Conservation (phyloP, 306 rosid genomes). For the Mimosa pudica region DNA sequence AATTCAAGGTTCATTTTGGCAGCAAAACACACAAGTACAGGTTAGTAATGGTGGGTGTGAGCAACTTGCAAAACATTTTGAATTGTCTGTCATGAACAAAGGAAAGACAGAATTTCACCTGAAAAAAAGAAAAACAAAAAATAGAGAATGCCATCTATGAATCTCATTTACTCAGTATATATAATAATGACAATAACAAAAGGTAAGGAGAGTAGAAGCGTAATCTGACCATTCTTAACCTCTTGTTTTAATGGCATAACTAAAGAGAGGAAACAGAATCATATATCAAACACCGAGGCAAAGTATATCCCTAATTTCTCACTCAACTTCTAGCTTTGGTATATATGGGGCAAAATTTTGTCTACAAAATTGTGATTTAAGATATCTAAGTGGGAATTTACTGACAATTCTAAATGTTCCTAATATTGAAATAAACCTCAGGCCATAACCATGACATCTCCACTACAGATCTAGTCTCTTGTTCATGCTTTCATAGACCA, state of each 20-base stretch:
- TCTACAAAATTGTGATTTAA: slow-evolving; percentile 63
- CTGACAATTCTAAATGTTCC: slow-evolving; percentile 36
- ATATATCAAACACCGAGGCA: slow-evolving; percentile 29
- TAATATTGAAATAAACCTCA: slow-evolving; percentile 41
- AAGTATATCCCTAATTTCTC: slow-evolving; percentile 42
- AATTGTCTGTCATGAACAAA: not conserved
- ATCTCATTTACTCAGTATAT: not conserved
- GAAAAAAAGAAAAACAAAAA: not conserved
- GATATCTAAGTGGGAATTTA: slow-evolving; percentile 44
- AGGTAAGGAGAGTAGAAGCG: not conserved
- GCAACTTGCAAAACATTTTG: not conserved
- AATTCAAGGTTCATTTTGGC: not conserved
- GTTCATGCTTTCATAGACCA: slow-evolving; percentile 59
- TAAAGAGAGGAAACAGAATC: not conserved
- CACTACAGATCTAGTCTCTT: slow-evolving; percentile 50
- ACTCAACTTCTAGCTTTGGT: slow-evolving; percentile 50
- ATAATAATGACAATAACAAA: not conserved
- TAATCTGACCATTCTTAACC: not conserved
- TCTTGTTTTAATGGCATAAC: not conserved
- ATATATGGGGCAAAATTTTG: slow-evolving; percentile 56
- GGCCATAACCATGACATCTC: slow-evolving; percentile 24
- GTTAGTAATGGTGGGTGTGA: not conserved
- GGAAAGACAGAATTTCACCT: not conserved
- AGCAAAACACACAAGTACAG: not conserved
- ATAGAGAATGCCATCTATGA: not conserved